Conservation (phyloP, 345 rosid species). For the Excoecaria agallocha region DNA sequence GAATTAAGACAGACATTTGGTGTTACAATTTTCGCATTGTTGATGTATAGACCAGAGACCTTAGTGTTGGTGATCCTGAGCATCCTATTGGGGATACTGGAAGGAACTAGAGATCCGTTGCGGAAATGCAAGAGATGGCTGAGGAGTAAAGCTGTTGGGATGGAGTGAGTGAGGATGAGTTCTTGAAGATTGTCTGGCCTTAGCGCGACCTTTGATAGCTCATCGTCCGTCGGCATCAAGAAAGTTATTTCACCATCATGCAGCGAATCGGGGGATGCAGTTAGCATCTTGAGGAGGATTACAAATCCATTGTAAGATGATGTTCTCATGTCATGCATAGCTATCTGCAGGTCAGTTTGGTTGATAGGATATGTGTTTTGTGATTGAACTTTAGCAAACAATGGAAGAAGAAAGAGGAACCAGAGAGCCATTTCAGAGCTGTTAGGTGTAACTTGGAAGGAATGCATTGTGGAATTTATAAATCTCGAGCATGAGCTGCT, state of each 20-base stretch:
- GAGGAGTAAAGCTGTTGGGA: constrained; percentile 26
- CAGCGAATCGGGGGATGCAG: not conserved
- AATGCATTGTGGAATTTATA: not conserved
- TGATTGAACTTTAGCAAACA: constrained; percentile 20
- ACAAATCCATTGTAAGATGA: constrained; percentile 42
- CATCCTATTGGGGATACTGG: constrained; percentile 30
- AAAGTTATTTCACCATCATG: constrained; percentile 28
- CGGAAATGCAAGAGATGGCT: constrained; percentile 37
- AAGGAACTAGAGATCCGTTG: constrained; percentile 34
- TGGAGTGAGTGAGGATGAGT: constrained; percentile 39
- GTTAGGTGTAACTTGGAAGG: not conserved
- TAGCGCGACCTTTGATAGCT: constrained; percentile 24
- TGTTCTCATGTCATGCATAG: constrained; percentile 38
- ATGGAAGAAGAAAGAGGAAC: constrained; percentile 29
- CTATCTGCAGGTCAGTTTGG: constrained; percentile 32
- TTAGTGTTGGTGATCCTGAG: constrained; percentile 24
- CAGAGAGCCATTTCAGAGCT: constrained; percentile 21
- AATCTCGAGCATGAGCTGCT: not conserved
- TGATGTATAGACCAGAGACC: constrained; percentile 24
- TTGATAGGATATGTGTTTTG: constrained; percentile 17
- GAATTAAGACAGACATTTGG: constrained; percentile 38
- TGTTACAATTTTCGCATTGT: constrained; percentile 37
- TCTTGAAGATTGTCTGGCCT: constrained; percentile 19
- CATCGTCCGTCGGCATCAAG: constrained; percentile 33
- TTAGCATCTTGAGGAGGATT: constrained; percentile 40